Evolutionary conservation across 2,329 filamentous ascomycete genomes (phyloP).

Genomic region (Pseudovirgaria hyperparasitica): DNA sequence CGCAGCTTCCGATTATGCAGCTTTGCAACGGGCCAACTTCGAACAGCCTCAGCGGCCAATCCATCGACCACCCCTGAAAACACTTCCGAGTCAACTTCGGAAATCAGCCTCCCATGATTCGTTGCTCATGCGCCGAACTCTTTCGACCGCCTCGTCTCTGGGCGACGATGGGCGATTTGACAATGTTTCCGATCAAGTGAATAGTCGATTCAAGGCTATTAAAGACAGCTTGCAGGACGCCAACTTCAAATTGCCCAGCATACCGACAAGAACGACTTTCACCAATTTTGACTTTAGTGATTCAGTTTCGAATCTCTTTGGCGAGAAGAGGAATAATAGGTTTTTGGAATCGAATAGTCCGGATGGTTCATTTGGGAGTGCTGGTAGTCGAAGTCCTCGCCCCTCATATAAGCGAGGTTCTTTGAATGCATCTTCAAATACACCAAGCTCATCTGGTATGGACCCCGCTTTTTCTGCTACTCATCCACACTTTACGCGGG

Average conservation of each 20-base stretch:
- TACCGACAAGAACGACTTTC: slow-evolving; percentile 44
- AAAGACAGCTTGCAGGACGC: slow-evolving; percentile 79
- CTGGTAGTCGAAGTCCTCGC: no score
- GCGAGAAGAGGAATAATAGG: no score
- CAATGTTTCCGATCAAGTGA: slow-evolving; percentile 71
- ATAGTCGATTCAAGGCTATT: slow-evolving; percentile 80
- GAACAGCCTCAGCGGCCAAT: background rate
- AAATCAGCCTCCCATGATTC: slow-evolving; percentile 67
- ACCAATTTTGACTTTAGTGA: slow-evolving; percentile 36
- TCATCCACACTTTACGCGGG: slow-evolving; percentile 40
- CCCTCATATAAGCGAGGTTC: no score
- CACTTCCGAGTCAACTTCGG: slow-evolving; percentile 39
- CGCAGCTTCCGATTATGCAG: background rate
- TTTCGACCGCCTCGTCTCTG: slow-evolving; percentile 69
- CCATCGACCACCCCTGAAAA: slow-evolving; percentile 3
- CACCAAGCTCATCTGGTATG: slow-evolving; percentile 6
- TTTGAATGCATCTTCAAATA: no score
- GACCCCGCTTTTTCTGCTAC: slow-evolving; percentile 19
- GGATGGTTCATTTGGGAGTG: no score
- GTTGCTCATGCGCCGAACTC: slow-evolving; percentile 54
- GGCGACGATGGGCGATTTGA: slow-evolving; percentile 75
- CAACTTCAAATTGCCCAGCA: slow-evolving; percentile 48
- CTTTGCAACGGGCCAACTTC: slow-evolving; percentile 5
- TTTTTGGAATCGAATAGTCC: no score
- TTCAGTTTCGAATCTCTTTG: no score